Conservation (phyloP, 83 land plant species). For the Picea engelmannii region DNA sequence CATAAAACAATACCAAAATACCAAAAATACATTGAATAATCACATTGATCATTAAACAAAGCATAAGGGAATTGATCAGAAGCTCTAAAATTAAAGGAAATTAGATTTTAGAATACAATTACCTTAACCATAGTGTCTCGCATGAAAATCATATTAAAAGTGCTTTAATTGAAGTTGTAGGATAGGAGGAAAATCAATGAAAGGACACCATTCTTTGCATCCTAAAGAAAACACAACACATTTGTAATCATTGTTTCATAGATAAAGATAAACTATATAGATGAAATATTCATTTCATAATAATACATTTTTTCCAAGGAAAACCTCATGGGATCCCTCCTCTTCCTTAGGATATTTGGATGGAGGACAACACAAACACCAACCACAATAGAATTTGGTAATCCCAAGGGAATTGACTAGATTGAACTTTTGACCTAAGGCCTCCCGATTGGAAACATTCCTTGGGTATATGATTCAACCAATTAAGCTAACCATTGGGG, state of each 20-base stretch:
- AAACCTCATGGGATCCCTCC: too few relatives aligned
- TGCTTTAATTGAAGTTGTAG: slow-evolving; percentile 58
- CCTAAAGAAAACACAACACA: slow-evolving; percentile 29
- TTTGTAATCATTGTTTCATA: background rate
- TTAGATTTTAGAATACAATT: background rate
- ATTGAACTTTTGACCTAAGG: too few relatives aligned
- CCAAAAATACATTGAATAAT: background rate
- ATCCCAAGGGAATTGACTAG: too few relatives aligned
- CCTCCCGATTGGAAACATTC: too few relatives aligned
- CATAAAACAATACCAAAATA: background rate
- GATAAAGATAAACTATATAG: background rate
- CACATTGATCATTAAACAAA: background rate
- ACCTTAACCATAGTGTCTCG: slow-evolving; percentile 68
- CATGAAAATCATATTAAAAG: slow-evolving; percentile 52
- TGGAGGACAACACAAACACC: too few relatives aligned
- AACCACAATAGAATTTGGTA: too few relatives aligned
- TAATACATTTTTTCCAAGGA: too few relatives aligned
- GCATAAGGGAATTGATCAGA: background rate
- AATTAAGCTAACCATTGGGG: too few relatives aligned
- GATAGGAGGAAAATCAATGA: slow-evolving; percentile 61
- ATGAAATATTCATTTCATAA: too few relatives aligned
- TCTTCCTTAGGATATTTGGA: too few relatives aligned
- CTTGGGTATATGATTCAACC: too few relatives aligned
- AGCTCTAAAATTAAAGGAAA: background rate
- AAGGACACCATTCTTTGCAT: slow-evolving; percentile 61